Percentiles rank a stretch among this genome's conserved stretches.
Conservation (phyloP, 768 basidiomycete genomes). For the Flagelloscypha sp. region DNA sequence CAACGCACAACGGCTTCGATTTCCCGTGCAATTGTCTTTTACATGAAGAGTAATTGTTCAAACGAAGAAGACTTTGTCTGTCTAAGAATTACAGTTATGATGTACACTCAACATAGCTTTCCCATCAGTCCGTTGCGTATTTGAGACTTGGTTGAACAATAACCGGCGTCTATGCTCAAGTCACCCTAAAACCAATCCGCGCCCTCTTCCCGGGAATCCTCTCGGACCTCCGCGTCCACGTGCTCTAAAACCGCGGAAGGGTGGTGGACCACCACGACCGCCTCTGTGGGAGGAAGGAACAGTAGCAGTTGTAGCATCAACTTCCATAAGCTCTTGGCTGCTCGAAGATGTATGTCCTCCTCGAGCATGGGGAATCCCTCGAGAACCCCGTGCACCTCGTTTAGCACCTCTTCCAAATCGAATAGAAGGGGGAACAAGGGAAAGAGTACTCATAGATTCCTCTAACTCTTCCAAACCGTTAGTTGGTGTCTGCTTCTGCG, state of each 20-base stretch:
- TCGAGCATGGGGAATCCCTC: slow-evolving; percentile 5
- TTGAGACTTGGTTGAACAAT: slow-evolving; percentile 13
- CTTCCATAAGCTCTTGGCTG: slow-evolving; percentile 10
- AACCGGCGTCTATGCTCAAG: not conserved
- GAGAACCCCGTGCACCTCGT: slow-evolving; percentile 17
- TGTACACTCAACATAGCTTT: too few relatives aligned
- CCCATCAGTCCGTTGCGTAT: too few relatives aligned
- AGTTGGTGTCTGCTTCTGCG: not conserved
- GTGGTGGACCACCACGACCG: too few relatives aligned
- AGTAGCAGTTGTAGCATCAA: slow-evolving; percentile 8
- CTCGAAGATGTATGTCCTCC: slow-evolving; percentile 8
- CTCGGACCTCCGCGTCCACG: not conserved
- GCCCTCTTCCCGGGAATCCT: not conserved
- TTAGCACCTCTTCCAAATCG: slow-evolving; percentile 69
- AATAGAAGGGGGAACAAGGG: slow-evolving; percentile 60
- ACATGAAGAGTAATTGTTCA: slow-evolving; percentile 16
- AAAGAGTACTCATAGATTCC: slow-evolving; percentile 10
- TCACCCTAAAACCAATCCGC: not conserved
- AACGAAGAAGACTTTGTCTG: slow-evolving; percentile 15
- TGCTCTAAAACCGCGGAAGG: slow-evolving; percentile 1
- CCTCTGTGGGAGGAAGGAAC: slow-evolving; percentile 1
- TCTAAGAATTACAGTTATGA: slow-evolving; percentile 16
- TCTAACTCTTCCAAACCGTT: slow-evolving; percentile 5
- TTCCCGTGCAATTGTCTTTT: not conserved
- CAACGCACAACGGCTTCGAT: too few relatives aligned